Evolutionary conservation across 495 filamentous ascomycete species (phyloP), one percentile per base, ranked within the genome.

Genomic region (Cudoniella acicularis): DNA sequence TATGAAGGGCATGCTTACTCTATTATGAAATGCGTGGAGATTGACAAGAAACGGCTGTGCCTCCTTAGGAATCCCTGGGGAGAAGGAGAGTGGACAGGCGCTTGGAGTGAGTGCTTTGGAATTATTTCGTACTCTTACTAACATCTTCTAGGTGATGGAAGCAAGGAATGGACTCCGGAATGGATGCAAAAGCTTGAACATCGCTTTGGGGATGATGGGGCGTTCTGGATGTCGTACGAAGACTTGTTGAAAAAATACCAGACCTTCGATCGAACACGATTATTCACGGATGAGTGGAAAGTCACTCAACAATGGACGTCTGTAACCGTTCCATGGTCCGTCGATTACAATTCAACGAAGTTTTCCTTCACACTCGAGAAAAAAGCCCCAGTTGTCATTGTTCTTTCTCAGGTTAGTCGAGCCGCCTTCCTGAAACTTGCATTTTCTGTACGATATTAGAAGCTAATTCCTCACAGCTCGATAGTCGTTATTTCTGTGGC

Each of bases 61-160:
- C 77, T 90, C 56, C 64, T 96, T 18, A 82, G 88, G 79, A 96
- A 96, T 63, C 93, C 92, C 0, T 96, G 91, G 92, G 92, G 93
- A 1, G 80, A 79, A 50, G 81, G 81, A 3, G 92, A 94, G 71
- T 96, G 92, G 87, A 85, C 73, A 16, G 87, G 88, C 4, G 72
- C 90, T 2, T 95, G 91, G 89, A 89, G 87, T 59, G 18, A 24
- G 49, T 16, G 4, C 6, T n/a, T 46, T 66, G 55, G 61, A 41
- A 52, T 10, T 26, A 42, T 4, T 21, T 4, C 3, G 10, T 55
- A 41, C 16, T 65, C 26, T 66, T 52, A 25, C 22, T 59, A 69
- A 69, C 62, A 11, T 25, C 10, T 9, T 46, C 10, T 43, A 59
- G 56, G 56, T 21, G 91, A 95, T 67, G 91, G 92, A 21, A 92